Evolutionary conservation across 176 grass and related monocot species (phyloP).

Genomic region (Typha latifolia): DNA sequence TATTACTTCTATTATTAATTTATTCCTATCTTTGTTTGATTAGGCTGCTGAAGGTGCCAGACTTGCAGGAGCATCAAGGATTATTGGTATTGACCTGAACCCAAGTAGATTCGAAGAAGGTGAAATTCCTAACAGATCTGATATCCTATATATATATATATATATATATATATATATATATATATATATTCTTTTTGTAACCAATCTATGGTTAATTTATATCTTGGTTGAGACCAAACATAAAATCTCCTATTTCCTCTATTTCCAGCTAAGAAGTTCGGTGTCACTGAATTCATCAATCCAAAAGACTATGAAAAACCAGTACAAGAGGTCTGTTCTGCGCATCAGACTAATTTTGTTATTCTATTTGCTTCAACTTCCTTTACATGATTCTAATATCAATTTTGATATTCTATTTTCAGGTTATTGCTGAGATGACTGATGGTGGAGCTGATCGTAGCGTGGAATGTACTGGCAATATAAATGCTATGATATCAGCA

Average conservation of each 20-base stretch:
- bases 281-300: slow-evolving; percentile 74
- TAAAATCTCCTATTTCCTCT: not conserved
- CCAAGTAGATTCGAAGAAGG: slow-evolving; percentile 68
- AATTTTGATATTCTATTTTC: not conserved
- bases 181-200: not conserved
- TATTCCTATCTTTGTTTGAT: not conserved
- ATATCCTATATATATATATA: too few relatives aligned
- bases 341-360: not conserved
- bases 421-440: slow-evolving; percentile 88
- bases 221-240: not conserved
- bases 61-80: slow-evolving; percentile 60
- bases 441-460: slow-evolving; percentile 77
- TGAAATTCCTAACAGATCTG: slow-evolving; percentile 2
- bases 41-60: slow-evolving; percentile 81
- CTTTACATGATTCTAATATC: not conserved
- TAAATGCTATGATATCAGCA: slow-evolving; percentile 72
- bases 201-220: not conserved
- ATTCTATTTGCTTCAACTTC: not conserved
- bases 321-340: slow-evolving; percentile 58
- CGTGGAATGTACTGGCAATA: slow-evolving; percentile 76
- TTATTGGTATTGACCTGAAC: slow-evolving; percentile 81
- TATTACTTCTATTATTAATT: not conserved
- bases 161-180: too few relatives aligned
- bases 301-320: slow-evolving; percentile 62
- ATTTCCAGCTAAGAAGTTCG: slow-evolving; percentile 67